A percentile compares a stretch with the other conserved stretches of the same genome.
Evolutionary conservation across 2,329 filamentous ascomycete genomes (phyloP).

Genomic region (Xylariaceae sp.): DNA sequence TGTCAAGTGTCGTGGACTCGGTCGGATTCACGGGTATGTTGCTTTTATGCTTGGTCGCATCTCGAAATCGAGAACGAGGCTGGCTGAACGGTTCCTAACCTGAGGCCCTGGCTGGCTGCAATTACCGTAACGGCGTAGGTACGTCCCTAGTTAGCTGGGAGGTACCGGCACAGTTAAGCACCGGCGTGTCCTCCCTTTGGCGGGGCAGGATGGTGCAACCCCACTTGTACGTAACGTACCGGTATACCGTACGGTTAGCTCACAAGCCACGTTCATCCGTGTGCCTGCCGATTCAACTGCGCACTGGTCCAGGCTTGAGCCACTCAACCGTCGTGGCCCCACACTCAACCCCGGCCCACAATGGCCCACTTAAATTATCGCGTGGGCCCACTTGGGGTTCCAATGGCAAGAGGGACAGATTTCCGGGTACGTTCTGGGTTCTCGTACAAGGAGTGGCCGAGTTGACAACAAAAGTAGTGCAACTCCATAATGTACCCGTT

Average conservation of each 20-base stretch:
- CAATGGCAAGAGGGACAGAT: conserved; percentile 31
- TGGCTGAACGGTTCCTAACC: background rate
- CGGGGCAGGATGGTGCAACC: background rate
- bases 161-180: no score
- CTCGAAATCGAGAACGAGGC: background rate
- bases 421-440: conserved; percentile 19
- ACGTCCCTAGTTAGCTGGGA: no score
- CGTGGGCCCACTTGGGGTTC: conserved; percentile 17
- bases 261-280: no score
- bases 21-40: no score
- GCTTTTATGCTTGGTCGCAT: background rate
- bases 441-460: background rate
- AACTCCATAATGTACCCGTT: conserved; percentile 2
- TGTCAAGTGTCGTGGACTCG: no score
- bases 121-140: no score
- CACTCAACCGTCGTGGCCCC: background rate
- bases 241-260: no score
- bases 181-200: background rate
- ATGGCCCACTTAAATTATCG: background rate
- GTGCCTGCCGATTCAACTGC: no score
- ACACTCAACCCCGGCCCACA: no score
- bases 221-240: background rate
- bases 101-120: background rate
- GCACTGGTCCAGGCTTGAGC: no score
- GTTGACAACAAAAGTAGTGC: background rate